Evolutionary conservation across 2,329 filamentous ascomycete genomes (phyloP).

Genomic region (Dothideomycetes sp.): DNA sequence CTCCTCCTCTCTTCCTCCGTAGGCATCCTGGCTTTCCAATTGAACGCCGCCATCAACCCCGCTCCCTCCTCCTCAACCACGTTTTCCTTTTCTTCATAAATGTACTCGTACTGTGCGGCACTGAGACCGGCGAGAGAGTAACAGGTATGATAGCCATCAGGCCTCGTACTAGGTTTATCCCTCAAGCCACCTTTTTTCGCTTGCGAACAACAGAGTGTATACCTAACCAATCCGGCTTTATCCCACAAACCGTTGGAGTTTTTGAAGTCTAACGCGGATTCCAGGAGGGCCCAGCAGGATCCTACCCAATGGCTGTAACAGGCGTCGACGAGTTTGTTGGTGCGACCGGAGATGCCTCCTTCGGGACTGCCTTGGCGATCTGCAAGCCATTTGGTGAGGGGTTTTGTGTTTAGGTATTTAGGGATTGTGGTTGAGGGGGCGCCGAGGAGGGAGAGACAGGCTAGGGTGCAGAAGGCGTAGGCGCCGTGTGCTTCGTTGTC

Average conservation of each 20-base stretch:
- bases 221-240: constrained; percentile 74
- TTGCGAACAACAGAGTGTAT: constrained; percentile 85
- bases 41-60: constrained; percentile 32
- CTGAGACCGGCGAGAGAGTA: constrained; percentile 84
- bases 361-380: constrained; percentile 84
- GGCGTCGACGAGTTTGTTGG: constrained; percentile 95
- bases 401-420: constrained; percentile 66
- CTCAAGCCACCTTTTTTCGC: constrained; percentile 67
- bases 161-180: constrained; percentile 86
- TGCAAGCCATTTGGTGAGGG: constrained; percentile 78
- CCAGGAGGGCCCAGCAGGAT: constrained; percentile 83
- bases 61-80: constrained; percentile 16
- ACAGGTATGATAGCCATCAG: constrained; percentile 87
- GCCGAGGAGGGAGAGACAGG: constrained; percentile 77
- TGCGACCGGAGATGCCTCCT: constrained; percentile 84
- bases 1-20: constrained; percentile 42
- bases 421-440: constrained; percentile 65
- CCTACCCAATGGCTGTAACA: constrained; percentile 99
- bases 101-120: constrained; percentile 61
- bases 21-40: constrained; percentile 40
- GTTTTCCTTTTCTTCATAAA: constrained; percentile 28
- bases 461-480: constrained; percentile 91
- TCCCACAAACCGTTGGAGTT: constrained; percentile 56
- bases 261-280: constrained; percentile 55
- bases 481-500: constrained; percentile 89